phyloP scores from a whole-genome alignment of 2,329 filamentous ascomycete species.

The Mollisiaceae sp. region DNA sequence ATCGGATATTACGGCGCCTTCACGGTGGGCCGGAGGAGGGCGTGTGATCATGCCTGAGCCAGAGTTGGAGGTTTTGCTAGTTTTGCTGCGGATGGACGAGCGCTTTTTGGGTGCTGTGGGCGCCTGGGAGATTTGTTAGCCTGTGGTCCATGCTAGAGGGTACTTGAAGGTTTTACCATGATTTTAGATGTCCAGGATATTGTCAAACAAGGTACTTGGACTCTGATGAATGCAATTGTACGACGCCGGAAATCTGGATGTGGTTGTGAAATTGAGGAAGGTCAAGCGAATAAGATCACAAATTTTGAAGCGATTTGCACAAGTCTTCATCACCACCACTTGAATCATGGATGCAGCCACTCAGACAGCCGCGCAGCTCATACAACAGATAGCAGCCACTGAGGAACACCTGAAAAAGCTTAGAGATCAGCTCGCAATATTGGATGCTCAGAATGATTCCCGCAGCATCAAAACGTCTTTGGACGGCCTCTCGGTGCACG shows the following conservation, averaged over 20 bases:
- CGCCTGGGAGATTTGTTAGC: constrained; percentile 43
- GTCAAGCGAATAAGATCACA: constrained; percentile 19
- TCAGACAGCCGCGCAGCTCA: constrained; percentile 47
- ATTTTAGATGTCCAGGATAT: constrained; percentile 9
- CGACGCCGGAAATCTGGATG: constrained; percentile 6
- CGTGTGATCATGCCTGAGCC: constrained; percentile 46
- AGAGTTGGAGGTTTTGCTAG: constrained; percentile 55
- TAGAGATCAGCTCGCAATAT: constrained; percentile 49
- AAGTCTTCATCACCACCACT: constrained; percentile 20
- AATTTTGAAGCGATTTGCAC: constrained; percentile 23
- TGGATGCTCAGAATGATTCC: constrained; percentile 30
- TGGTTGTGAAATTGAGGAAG: constrained; percentile 16
- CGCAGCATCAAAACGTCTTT: neutral
- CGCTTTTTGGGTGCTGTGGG: constrained; percentile 57
- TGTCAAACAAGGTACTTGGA: neutral
- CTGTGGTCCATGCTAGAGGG: constrained; percentile 29
- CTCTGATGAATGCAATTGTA: neutral
- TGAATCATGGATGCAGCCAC: constrained; percentile 46
- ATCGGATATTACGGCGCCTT: constrained; percentile 57
- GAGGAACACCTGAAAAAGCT: constrained; percentile 55
- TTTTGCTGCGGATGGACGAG: constrained; percentile 61
- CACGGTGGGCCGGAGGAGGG: constrained; percentile 44
- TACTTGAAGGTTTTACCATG: constrained; percentile 27
- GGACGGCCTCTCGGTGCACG: neutral
- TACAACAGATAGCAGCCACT: constrained; percentile 51